phyloP scores from a whole-genome alignment of 169 alveolate genomes.

The Plasmodium inui region DNA sequence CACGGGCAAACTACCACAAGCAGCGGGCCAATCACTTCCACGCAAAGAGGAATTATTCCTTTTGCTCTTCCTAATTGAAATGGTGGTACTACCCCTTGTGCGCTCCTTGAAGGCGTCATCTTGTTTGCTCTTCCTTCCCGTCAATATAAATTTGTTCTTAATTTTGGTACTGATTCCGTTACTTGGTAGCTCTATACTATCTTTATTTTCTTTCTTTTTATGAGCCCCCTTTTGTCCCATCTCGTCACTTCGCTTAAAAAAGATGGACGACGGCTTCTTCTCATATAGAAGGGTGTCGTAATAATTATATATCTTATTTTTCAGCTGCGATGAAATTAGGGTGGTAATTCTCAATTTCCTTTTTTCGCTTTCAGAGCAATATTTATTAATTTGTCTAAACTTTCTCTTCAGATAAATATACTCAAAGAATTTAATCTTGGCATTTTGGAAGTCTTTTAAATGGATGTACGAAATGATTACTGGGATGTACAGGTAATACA shows the following conservation, averaged over 20 bases:
- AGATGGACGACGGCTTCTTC: neutral
- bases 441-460: slow-evolving; percentile 55
- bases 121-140: neutral
- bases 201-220: slow-evolving; percentile 1
- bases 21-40: neutral
- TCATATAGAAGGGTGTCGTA: slow-evolving; percentile 18
- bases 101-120: neutral
- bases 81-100: neutral
- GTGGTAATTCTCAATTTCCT: slow-evolving; percentile 27
- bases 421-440: slow-evolving; percentile 43
- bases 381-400: slow-evolving; percentile 25
- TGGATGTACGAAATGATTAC: slow-evolving; percentile 52
- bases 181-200: neutral
- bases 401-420: slow-evolving; percentile 59
- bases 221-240: neutral
- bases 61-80: neutral
- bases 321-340: slow-evolving; percentile 19
- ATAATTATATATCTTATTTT: slow-evolving; percentile 50
- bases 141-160: neutral
- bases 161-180: neutral
- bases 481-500: slow-evolving; percentile 41
- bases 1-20: neutral
- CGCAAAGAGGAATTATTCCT: neutral
- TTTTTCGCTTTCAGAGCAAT: slow-evolving; percentile 30
- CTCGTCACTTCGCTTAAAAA: neutral